Base-by-base conservation (phyloP, 2,329 filamentous ascomycete genomes). In the Claviceps cyperi region DNA sequence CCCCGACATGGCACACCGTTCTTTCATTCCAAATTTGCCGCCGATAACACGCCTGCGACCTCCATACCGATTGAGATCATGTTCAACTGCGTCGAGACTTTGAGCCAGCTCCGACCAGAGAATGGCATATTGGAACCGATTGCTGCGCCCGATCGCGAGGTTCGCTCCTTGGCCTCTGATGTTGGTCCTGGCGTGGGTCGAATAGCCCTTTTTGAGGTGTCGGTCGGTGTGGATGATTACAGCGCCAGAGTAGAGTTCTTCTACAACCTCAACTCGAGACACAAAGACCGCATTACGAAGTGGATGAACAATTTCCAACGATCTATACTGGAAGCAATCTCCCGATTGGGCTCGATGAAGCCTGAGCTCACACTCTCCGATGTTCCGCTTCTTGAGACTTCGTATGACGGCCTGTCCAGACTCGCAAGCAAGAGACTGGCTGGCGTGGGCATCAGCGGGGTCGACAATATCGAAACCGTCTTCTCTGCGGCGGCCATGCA, bases 51-150 rank as follows among this genome's bases (percentile, higher is more conserved):
- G 1, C 54, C 60, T 0, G 54, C 60, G 1, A 57, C 65, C 1
- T 69, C 73, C 40, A 69, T 68, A 52, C 75, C 76, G 0, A 69
- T 80, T 46, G 78, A 82, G 58, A 66, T 82, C 38, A 68, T 79
- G 36, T 80, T 82, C 59, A 80, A 70, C 50, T 78, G 76, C 54
- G 65, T 71, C 1, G 75, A 76, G 3, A 69, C 69, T 0, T 62
- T 71, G 15, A 69, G 75, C 46, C 68, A 72, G n/a, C 58, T 76
- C 0, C 70, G 74, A 47, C 65, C 66, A 1, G 63, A 68, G 9
- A 70, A 73, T 43, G 68, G 72, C 1, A 62, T 81, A 1, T 66
- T 81, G 8, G 67, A 74, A 51, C 71, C 74, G 35, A 57, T 74
- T 0, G 53, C 65, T 2, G 59, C 70, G 0, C 69, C 72, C 0